Evolutionary conservation across 2,329 filamentous ascomycete genomes (phyloP), one percentile per base, ranked within the genome.

Genomic region (Boeremia lycopersici): DNA sequence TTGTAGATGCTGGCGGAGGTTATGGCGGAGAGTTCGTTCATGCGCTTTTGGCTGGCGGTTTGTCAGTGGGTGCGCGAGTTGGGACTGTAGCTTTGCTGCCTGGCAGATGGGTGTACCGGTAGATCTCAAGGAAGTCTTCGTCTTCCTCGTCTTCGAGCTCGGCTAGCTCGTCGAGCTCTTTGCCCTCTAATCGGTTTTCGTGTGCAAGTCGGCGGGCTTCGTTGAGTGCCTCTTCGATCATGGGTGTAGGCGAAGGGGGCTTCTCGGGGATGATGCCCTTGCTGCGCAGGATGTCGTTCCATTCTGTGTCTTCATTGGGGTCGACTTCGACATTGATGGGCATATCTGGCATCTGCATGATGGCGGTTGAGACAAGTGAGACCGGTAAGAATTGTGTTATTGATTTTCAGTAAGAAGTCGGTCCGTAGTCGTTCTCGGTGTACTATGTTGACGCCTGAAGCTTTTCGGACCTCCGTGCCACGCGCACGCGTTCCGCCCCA

Each of bases 191-290:
- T 48, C 95, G 82, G 74, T 97, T 97, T 73, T 97, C 93, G 69
- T 98, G 88, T 26, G 93, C 93, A 59, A 96, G 82, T 65, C 87
- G 82, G 54, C 90, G 86, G 11, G 90, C 95, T 78, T 96, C 90
- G 17, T 89, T 76, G 41, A 99, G 85, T 4, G 95, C 95, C 80
- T 98, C 93, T 78, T 99, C 89, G 68, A 99, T 97, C 79, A 96
- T 88, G 6, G 93, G 92, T 2, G 95, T 97, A 2, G 95, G 95
- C 40, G 93, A 96, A 3, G 93, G 92, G 0, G 93, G 92, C 74
- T 96, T 98, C 74, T 98, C 93, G n/a, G 95, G 95, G 59, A 99
- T 98, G 63, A 99, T 83, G 63, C 92, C 91, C 80, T 99, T 92
- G 76, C 96, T 96, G 66, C 95, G 90, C 53, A 99, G 87, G 70